Evolutionary conservation across 2,329 filamentous ascomycete genomes (phyloP), one percentile per base, ranked within the genome.

Genomic region (Dactylellina drechsleri): DNA sequence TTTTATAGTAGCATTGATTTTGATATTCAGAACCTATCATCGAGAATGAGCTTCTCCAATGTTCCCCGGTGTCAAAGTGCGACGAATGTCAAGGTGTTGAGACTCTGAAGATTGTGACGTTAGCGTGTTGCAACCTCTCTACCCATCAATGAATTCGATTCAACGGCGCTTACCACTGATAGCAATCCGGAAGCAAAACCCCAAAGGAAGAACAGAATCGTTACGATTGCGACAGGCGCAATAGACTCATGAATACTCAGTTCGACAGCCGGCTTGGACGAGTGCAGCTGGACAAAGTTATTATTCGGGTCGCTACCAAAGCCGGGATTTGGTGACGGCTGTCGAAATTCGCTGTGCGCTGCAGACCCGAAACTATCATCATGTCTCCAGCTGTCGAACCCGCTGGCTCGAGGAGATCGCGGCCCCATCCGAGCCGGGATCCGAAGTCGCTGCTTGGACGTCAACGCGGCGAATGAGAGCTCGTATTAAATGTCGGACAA

Each of bases 171-270:
- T 47, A 79, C 80, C 76, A 84, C 83, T 54, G 70, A 67, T 57
- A 85, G 80, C 16, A 85, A 80, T 50, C 84, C 83, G 77, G 84
- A 84, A 66, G 82, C 83, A 78, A 85, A 84, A 10, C 83, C 83
- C 83, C 83, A 84, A 47, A 85, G 82, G 26, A 84, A 84, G 80
- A 84, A 84, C 36, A 84, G 80, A 26, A 82, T 80, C 5, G 84
- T 85, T 53, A 84, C 83, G 66, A 74, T 77, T 60, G 76, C 76
- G 28, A 78, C 83, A 7, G 77, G 77, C 47, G 67, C 71, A 4
- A 78, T 18, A 1, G 77, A 78, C 56, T 78, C 70, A 43, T 74
- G 54, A 16, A 56, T 62, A 41, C 52, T 67, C 47, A 74, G 52
- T 41, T 74, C 70, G 10, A 74, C 70, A 36, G 70, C 70, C 41